These are phyloP conservation scores for Aspergillus biplanus DNA, from an alignment of 495 filamentous ascomycete genomes.

Conservation along the genomic window DNA sequence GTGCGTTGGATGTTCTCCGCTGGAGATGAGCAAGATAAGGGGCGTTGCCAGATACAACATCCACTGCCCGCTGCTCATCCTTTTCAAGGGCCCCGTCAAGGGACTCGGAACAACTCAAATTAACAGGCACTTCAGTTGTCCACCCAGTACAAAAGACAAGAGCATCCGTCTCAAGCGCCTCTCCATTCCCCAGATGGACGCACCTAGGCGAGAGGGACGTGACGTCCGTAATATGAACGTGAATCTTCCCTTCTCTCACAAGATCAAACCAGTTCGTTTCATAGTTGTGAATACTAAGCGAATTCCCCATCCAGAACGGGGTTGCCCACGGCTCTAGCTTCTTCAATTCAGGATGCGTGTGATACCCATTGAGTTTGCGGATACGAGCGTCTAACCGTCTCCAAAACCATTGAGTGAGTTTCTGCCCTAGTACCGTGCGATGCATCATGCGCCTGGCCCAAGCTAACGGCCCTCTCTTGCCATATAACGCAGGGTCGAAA, in stretches of 20 bases:
- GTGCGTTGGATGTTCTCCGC: constrained; percentile 4
- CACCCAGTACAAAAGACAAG: constrained; percentile 61
- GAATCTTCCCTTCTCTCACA: constrained; percentile 54
- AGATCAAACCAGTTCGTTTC: constrained; percentile 57
- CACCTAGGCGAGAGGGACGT: constrained; percentile 35
- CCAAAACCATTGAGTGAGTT: constrained; percentile 7
- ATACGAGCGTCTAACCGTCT: constrained; percentile 31
- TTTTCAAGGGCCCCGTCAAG: neutral
- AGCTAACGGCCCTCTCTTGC: constrained; percentile 12
- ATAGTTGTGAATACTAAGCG: constrained; percentile 64
- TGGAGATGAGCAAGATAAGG: constrained; percentile 1
- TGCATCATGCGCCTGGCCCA: constrained; percentile 6
- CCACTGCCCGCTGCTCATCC: neutral
- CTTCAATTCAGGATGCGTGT: constrained; percentile 57
- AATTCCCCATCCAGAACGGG: constrained; percentile 56
- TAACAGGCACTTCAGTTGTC: constrained; percentile 36
- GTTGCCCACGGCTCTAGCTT: constrained; percentile 67
- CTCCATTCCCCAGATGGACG: constrained; percentile 54
- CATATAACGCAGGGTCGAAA: constrained; percentile 17
- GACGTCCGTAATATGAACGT: constrained; percentile 62
- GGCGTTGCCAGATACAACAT: neutral
- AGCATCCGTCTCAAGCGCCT: constrained; percentile 58
- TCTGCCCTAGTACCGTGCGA: neutral
- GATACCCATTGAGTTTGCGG: constrained; percentile 53
- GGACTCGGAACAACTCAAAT: neutral